phyloP scores from a whole-genome alignment of 306 rosid genomes.

The Fagus crenata region DNA sequence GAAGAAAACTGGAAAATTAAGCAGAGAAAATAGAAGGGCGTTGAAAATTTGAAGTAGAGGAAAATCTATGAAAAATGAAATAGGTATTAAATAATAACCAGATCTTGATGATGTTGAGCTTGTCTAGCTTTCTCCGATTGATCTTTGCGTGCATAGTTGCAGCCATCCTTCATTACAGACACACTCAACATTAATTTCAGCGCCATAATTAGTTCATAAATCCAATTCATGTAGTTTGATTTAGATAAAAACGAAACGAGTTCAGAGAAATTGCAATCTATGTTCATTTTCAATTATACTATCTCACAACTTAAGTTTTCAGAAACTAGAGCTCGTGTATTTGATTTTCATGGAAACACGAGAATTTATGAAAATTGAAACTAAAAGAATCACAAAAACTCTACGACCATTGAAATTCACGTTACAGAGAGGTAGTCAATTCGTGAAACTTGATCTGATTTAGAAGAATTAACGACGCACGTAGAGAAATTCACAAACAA shows the following conservation, averaged over 20 bases:
- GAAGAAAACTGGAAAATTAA: conserved; percentile 3
- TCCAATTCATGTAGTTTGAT: background rate
- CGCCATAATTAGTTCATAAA: background rate
- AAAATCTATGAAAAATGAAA: background rate
- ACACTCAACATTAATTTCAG: background rate
- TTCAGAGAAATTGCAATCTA: conserved; percentile 6
- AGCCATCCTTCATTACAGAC: conserved; percentile 42
- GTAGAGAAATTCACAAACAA: too few species aligned
- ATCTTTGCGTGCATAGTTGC: conserved; percentile 64
- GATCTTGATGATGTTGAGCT: conserved; percentile 66
- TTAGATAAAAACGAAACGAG: background rate
- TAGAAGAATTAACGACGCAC: background rate
- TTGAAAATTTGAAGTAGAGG: background rate
- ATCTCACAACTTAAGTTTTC: background rate
- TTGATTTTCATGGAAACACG: too few species aligned
- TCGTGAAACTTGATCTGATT: background rate
- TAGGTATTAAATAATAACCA: conserved; percentile 39
- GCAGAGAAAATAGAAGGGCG: background rate
- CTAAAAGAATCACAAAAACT: background rate
- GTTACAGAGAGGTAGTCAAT: background rate
- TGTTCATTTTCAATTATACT: background rate
- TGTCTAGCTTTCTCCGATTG: conserved; percentile 65
- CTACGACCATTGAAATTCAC: background rate
- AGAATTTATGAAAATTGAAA: too few species aligned
- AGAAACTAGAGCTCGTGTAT: background rate